A percentile compares a stretch with the other conserved stretches of the same genome.
phyloP scores from a whole-genome alignment of 176 grass and related monocot species.

The Dendrocalamus sinicus region DNA sequence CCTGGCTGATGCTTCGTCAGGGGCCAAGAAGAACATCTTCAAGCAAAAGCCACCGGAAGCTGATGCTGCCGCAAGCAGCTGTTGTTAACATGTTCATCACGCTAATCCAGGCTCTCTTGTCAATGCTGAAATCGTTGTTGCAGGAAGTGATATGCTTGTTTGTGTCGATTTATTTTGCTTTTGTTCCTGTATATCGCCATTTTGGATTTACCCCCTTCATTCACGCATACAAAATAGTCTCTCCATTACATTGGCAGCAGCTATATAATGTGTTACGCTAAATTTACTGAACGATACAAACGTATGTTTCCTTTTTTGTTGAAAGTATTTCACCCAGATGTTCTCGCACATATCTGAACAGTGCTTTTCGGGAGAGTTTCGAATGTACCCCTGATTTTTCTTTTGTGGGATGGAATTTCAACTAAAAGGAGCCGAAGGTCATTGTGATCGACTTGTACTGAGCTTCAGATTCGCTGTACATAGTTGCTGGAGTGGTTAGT shows the following conservation, averaged over 20 bases:
- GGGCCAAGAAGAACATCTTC: constrained; percentile 92
- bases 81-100: constrained; percentile 54
- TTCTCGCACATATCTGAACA: not conserved
- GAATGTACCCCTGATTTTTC: not conserved
- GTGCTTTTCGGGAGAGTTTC: not conserved
- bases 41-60: constrained; percentile 83
- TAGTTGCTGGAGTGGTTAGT: too few species aligned
- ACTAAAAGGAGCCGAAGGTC: too few species aligned
- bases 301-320: not conserved
- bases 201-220: not conserved
- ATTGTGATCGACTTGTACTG: not conserved
- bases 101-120: not conserved
- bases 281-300: constrained; percentile 1
- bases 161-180: constrained; percentile 30
- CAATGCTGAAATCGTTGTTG: constrained; percentile 3
- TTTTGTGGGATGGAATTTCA: not conserved
- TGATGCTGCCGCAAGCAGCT: constrained; percentile 66
- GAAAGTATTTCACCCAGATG: not conserved
- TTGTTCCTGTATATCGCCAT: constrained; percentile 37
- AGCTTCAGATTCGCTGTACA: too few species aligned
- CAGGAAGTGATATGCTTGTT: constrained; percentile 30
- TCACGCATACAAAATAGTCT: not conserved
- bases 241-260: not conserved
- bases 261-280: constrained; percentile 15
- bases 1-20: constrained; percentile 69